Conservation (phyloP, 495 filamentous ascomycete species). For the Penicillium taxi region DNA sequence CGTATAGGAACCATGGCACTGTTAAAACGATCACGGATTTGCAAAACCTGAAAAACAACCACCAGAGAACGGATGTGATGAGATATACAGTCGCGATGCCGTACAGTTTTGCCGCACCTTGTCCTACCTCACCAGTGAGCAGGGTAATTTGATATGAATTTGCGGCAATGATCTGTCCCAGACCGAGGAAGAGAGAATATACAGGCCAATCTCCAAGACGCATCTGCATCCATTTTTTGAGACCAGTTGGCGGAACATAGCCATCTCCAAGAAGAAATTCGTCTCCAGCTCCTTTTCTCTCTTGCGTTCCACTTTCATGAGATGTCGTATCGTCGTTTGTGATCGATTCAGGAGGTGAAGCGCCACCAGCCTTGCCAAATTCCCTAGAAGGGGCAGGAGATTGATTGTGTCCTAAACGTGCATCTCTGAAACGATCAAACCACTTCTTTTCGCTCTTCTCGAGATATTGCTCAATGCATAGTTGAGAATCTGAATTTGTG, state of each 20-base stretch:
- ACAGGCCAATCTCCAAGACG: conserved; percentile 59
- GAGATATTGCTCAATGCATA: conserved; percentile 63
- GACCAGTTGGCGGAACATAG: conserved; percentile 58
- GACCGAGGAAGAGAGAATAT: conserved; percentile 58
- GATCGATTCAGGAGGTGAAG: conserved; percentile 28
- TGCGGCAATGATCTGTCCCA: conserved; percentile 63
- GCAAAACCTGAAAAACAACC: conserved; percentile 53
- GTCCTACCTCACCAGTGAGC: conserved; percentile 54
- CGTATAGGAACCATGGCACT: conserved; percentile 56
- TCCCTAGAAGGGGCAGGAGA: conserved; percentile 40
- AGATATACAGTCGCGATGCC: conserved; percentile 58
- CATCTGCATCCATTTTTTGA: conserved; percentile 47
- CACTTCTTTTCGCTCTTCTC: conserved; percentile 64
- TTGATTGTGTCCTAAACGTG: conserved; percentile 43
- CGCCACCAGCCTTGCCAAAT: conserved; percentile 18
- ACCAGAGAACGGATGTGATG: conserved; percentile 55
- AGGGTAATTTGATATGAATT: conserved; percentile 70
- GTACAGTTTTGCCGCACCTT: conserved; percentile 57
- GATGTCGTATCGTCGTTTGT: conserved; percentile 32
- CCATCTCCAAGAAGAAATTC: conserved; percentile 57
- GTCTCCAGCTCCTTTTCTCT: conserved; percentile 22
- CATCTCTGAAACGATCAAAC: conserved; percentile 56
- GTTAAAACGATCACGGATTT: conserved; percentile 55
- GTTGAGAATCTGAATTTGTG: conserved; percentile 47
- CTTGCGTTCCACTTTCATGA: conserved; percentile 27